Evolutionary conservation across 176 grass and related monocot species (phyloP).

Genomic region (Triticum turgidum): DNA sequence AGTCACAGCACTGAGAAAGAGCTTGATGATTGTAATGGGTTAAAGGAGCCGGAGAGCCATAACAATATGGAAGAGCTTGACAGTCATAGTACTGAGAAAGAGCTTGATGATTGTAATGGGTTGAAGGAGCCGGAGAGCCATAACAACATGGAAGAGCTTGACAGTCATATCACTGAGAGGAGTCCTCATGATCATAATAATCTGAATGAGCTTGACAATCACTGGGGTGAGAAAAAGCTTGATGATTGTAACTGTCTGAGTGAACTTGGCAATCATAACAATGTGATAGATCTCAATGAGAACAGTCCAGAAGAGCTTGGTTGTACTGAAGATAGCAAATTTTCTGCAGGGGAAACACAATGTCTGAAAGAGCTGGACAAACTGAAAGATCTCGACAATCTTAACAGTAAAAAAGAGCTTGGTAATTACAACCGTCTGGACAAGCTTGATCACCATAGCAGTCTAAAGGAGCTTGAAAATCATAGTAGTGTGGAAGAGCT

Average conservation of each 20-base stretch:
- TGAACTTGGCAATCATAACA: conserved; percentile 8
- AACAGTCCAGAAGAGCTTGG: conserved; percentile 11
- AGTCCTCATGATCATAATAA: conserved; percentile 4
- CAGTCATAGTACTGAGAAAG: neutral
- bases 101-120: conserved; percentile 6
- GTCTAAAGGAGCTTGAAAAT: neutral
- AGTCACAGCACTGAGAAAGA: conserved; percentile 15
- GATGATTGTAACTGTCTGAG: neutral
- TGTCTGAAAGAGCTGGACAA: conserved; percentile 9
- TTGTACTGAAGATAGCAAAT: conserved; percentile 17
- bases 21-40: neutral
- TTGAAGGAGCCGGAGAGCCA: neutral
- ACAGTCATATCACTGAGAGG: neutral
- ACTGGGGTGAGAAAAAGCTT: neutral
- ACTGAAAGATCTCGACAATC: conserved; percentile 12
- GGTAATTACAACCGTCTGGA: conserved; percentile 8
- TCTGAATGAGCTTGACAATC: neutral
- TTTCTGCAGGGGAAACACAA: conserved; percentile 19
- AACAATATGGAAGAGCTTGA: conserved; percentile 12
- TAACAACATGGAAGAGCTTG: conserved; percentile 9
- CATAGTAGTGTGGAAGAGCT: conserved; percentile 10
- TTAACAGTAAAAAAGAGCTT: neutral
- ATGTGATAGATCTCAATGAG: neutral
- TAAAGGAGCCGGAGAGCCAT: neutral
- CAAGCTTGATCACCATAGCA: neutral